Conservation (phyloP, 768 basidiomycete genomes). For the Floccularia luteovirens region DNA sequence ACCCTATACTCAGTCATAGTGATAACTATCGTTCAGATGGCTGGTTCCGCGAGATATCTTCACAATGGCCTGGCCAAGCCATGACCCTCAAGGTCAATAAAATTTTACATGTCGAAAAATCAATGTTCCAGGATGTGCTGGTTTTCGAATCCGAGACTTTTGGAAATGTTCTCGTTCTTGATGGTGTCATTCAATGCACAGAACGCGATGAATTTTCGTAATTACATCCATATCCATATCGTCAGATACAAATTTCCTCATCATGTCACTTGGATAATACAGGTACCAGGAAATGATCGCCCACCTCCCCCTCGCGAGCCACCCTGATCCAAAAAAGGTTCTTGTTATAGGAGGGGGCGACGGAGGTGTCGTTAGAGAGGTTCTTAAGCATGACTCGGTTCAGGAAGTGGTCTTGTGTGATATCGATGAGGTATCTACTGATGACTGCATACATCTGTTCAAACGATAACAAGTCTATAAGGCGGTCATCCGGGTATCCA, state of each 20-base stretch:
- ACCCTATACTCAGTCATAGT: background rate
- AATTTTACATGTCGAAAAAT: conserved; percentile 91
- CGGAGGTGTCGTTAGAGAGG: conserved; percentile 96
- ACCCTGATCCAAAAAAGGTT: conserved; percentile 93
- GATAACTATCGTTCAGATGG: conserved; percentile 44
- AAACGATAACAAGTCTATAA: conserved; percentile 16
- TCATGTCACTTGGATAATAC: conserved; percentile 1
- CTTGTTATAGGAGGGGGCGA: conserved; percentile 98
- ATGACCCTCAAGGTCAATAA: conserved; percentile 96
- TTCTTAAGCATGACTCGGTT: conserved; percentile 88
- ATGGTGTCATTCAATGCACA: conserved; percentile 94
- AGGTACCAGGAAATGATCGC: conserved; percentile 99
- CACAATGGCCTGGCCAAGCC: conserved; percentile 97
- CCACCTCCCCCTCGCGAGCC: conserved; percentile 91
- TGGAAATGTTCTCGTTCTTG: conserved; percentile 94
- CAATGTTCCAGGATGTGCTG: conserved; percentile 92
- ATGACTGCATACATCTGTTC: background rate
- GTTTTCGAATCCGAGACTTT: conserved; percentile 95
- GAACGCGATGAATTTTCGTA: conserved; percentile 99
- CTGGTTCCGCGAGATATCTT: conserved; percentile 93
- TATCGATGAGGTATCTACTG: conserved; percentile 78
- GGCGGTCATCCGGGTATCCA: conserved; percentile 95
- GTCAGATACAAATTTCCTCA: conserved; percentile 1
- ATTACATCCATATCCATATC: too few species aligned
- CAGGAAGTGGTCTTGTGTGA: conserved; percentile 93